Conservation (phyloP, 2,329 filamentous ascomycete species). For the Penicillium palitans region DNA sequence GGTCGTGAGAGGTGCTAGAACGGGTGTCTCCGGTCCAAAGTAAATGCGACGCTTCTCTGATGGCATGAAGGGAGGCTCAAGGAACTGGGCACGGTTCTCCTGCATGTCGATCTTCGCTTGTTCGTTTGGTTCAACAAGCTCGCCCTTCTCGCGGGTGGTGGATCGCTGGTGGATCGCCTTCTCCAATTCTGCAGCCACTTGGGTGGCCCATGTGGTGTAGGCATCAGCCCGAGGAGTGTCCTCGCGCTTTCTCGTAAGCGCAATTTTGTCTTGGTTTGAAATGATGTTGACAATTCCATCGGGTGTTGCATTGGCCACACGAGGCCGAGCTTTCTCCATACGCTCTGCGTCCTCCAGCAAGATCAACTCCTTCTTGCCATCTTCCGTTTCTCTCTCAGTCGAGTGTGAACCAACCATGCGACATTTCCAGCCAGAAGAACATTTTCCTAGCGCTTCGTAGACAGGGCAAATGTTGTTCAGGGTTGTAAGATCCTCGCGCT, state of each 20-base stretch:
- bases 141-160: constrained; percentile 7
- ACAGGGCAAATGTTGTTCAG: constrained; percentile 79
- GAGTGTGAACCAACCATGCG: constrained; percentile 87
- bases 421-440: constrained; percentile 88
- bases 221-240: constrained; percentile 71
- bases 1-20: constrained; percentile 91
- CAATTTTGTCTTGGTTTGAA: constrained; percentile 67
- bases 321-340: constrained; percentile 43
- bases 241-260: constrained; percentile 70
- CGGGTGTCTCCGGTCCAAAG: constrained; percentile 89
- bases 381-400: constrained; percentile 71
- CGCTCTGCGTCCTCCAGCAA: constrained; percentile 60
- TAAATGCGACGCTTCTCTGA: constrained; percentile 94
- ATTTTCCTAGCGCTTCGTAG: constrained; percentile 73
- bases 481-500: constrained; percentile 74
- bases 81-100: constrained; percentile 75
- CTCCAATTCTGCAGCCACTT: constrained; percentile 54
- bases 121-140: constrained; percentile 4
- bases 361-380: constrained; percentile 80
- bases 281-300: constrained; percentile 76
- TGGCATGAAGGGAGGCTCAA: constrained; percentile 82
- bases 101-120: constrained; percentile 32
- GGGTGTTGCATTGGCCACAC: constrained; percentile 41
- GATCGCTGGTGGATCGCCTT: constrained; percentile 52
- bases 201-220: constrained; percentile 76